Conservation (phyloP, 2,329 filamentous ascomycete genomes). For the Phaeoacremonium minimum region DNA sequence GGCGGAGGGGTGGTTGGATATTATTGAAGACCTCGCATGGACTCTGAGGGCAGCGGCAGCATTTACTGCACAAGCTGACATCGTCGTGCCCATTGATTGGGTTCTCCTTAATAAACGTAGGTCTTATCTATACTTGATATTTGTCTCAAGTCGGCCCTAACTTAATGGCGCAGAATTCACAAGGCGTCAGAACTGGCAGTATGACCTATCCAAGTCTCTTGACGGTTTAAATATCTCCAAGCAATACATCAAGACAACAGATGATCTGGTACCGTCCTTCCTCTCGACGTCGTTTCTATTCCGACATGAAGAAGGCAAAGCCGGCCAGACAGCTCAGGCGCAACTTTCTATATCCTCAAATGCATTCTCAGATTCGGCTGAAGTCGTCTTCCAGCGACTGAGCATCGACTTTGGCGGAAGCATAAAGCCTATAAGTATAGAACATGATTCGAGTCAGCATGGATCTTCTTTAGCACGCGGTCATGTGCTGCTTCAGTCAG, state of each 20-base stretch:
- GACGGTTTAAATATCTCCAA: constrained; percentile 41
- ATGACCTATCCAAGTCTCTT: constrained; percentile 55
- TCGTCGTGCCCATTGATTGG: constrained; percentile 61
- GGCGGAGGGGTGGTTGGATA: constrained; percentile 54
- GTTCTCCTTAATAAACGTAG: constrained; percentile 57
- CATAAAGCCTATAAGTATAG: constrained; percentile 49
- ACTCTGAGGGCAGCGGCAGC: constrained; percentile 53
- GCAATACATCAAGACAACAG: constrained; percentile 45
- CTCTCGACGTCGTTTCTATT: constrained; percentile 35
- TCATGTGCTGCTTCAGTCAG: constrained; percentile 19
- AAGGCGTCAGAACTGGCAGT: constrained; percentile 52
- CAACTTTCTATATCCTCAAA: constrained; percentile 56
- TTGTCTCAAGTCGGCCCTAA: too few species aligned
- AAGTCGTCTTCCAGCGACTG: constrained; percentile 47
- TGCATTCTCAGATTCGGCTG: constrained; percentile 46
- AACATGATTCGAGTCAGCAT: constrained; percentile 26
- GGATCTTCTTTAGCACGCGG: background rate
- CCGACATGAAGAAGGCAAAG: constrained; percentile 21
- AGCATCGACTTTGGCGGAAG: constrained; percentile 53
- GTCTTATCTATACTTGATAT: constrained; percentile 18
- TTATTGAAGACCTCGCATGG: constrained; percentile 59
- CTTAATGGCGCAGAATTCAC: constrained; percentile 48
- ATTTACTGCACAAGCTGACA: constrained; percentile 44
- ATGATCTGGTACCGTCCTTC: constrained; percentile 49
- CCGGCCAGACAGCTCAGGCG: constrained; percentile 53